Conservation (phyloP, 805 yeast species). For the Candida odintsovae region DNA sequence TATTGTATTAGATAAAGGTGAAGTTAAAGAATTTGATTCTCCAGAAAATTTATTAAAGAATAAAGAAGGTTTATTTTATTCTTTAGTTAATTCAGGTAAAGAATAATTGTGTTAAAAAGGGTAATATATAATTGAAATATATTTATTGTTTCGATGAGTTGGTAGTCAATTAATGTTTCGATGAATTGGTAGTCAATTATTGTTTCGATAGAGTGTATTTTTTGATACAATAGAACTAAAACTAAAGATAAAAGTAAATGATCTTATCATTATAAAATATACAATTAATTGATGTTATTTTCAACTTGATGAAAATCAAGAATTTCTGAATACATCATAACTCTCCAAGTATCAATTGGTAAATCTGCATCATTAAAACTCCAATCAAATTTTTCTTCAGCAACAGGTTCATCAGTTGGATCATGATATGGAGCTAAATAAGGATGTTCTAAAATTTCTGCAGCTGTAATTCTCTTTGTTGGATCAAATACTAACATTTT, state of each 20-base stretch:
- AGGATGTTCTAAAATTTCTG: constrained; percentile 82
- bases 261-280: background rate
- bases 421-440: constrained; percentile 95
- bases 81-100: constrained; percentile 58
- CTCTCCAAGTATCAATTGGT: constrained; percentile 98
- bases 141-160: too few species aligned
- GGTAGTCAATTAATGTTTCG: too few species aligned
- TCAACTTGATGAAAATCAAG: constrained; percentile 87
- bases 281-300: constrained; percentile 7
- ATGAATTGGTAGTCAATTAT: too few species aligned
- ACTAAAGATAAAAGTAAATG: background rate
- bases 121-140: too few species aligned
- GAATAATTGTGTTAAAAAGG: too few species aligned
- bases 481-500: constrained; percentile 95
- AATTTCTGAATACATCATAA: constrained; percentile 97
- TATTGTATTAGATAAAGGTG: constrained; percentile 70
- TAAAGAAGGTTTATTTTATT: constrained; percentile 65
- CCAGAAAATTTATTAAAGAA: constrained; percentile 63
- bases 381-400: constrained; percentile 94
- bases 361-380: constrained; percentile 95
- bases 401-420: constrained; percentile 94
- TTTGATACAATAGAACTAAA: background rate
- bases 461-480: constrained; percentile 88
- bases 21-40: constrained; percentile 69
- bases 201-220: too few species aligned